Conservation (phyloP, 768 basidiomycete genomes). For the Mycena rosella region DNA sequence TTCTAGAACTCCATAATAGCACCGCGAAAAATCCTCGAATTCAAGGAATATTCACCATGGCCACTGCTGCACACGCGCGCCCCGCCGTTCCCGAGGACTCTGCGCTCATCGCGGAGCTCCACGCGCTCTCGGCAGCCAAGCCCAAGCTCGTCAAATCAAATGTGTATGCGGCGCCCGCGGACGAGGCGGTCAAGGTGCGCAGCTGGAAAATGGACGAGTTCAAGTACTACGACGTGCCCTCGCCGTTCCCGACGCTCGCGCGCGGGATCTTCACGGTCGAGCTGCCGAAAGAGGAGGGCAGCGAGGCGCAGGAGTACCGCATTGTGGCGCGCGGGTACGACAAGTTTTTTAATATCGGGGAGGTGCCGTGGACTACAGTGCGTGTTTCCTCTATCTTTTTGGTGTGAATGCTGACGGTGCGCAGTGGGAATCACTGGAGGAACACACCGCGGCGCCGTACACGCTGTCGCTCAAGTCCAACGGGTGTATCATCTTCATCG, state of each 20-base stretch:
- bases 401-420: slow-evolving; percentile 8
- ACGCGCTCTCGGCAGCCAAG: slow-evolving; percentile 62
- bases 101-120: slow-evolving; percentile 68
- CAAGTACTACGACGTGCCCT: slow-evolving; percentile 91
- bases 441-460: slow-evolving; percentile 82
- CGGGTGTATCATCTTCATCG: slow-evolving; percentile 97
- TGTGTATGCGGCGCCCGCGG: slow-evolving; percentile 68
- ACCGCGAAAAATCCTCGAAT: background rate
- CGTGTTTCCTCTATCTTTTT: slow-evolving; percentile 8
- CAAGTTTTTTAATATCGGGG: slow-evolving; percentile 98
- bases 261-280: slow-evolving; percentile 88
- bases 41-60: background rate
- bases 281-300: slow-evolving; percentile 35
- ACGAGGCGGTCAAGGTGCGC: slow-evolving; percentile 66
- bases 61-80: slow-evolving; percentile 16
- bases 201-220: slow-evolving; percentile 99
- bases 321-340: slow-evolving; percentile 96
- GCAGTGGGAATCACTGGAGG: slow-evolving; percentile 82
- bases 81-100: slow-evolving; percentile 58
- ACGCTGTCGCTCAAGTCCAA: slow-evolving; percentile 93
- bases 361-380: slow-evolving; percentile 95
- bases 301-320: slow-evolving; percentile 52
- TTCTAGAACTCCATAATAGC: slow-evolving; percentile 7
- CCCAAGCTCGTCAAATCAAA: slow-evolving; percentile 77
- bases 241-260: slow-evolving; percentile 95